Conservation (phyloP, 345 rosid species). For the Gossypium sturtianum region DNA sequence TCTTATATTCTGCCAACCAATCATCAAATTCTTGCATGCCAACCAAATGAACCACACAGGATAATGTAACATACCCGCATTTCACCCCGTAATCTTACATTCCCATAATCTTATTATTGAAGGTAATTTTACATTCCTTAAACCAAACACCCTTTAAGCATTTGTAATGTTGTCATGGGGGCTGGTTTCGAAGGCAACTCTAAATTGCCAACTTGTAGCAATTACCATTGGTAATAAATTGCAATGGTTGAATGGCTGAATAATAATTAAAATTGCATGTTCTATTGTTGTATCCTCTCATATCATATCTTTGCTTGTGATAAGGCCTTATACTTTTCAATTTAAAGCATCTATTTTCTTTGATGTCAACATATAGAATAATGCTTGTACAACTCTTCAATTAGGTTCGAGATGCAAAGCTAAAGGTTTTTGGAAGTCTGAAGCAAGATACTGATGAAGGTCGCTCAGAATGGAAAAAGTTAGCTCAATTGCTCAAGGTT, state of each 20-base stretch:
- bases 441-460: conserved; percentile 79
- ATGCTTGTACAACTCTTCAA: conserved; percentile 20
- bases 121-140: too few relatives aligned
- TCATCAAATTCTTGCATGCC: too few relatives aligned
- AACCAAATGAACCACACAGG: too few relatives aligned
- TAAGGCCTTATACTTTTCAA: not conserved
- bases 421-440: conserved; percentile 63
- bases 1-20: too few relatives aligned
- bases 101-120: too few relatives aligned
- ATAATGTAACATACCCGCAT: too few relatives aligned
- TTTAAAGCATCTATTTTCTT: not conserved
- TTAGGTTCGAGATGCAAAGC: conserved; percentile 85
- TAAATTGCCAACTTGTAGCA: not conserved
- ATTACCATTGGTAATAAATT: not conserved
- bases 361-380: not conserved
- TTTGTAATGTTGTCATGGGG: not conserved
- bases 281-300: not conserved
- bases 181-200: not conserved
- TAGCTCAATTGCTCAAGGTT: conserved; percentile 69
- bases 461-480: conserved; percentile 65
- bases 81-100: too few relatives aligned
- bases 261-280: not conserved
- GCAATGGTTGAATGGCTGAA: not conserved
- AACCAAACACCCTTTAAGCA: too few relatives aligned
- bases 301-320: not conserved